These are phyloP conservation scores for Cladosporium sp. DNA, from an alignment of 2,329 filamentous ascomycete species.

Conservation along the genomic window DNA sequence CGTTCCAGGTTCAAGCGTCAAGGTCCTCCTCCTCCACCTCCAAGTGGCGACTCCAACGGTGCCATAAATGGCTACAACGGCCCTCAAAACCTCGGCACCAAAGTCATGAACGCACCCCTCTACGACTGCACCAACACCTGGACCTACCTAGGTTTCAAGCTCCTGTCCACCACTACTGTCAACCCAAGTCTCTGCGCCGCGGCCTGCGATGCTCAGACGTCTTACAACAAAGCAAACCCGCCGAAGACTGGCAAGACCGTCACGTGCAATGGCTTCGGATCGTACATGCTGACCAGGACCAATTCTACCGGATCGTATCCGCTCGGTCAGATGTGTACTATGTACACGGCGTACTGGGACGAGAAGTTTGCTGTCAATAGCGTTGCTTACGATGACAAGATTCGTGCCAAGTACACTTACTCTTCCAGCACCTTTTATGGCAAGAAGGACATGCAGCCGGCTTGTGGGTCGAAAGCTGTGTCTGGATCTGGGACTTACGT, in stretches of 20 bases:
- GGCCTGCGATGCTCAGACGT: conserved; percentile 20
- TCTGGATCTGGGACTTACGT: no score
- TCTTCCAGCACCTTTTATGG: background rate
- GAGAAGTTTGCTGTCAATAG: background rate
- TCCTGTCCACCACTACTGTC: conserved; percentile 25
- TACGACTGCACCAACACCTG: conserved; percentile 19
- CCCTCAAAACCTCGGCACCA: background rate
- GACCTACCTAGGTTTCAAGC: conserved; percentile 25
- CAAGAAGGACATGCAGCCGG: background rate
- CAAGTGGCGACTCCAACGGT: no score
- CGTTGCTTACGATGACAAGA: background rate
- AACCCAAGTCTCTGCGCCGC: conserved; percentile 30
- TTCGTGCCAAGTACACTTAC: background rate
- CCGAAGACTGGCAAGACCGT: background rate
- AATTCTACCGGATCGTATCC: background rate
- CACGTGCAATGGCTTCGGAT: conserved; percentile 7
- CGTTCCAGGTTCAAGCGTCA: no score
- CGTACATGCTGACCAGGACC: conserved; percentile 8
- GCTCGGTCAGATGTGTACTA: conserved; percentile 5
- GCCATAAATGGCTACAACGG: no score
- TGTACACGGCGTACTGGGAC: conserved; percentile 5
- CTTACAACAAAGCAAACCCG: background rate
- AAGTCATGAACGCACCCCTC: background rate
- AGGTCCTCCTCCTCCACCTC: no score
- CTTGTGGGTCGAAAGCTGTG: background rate